Evolutionary conservation across 2,329 filamentous ascomycete species (phyloP).

Genomic region (Apiospora marii): DNA sequence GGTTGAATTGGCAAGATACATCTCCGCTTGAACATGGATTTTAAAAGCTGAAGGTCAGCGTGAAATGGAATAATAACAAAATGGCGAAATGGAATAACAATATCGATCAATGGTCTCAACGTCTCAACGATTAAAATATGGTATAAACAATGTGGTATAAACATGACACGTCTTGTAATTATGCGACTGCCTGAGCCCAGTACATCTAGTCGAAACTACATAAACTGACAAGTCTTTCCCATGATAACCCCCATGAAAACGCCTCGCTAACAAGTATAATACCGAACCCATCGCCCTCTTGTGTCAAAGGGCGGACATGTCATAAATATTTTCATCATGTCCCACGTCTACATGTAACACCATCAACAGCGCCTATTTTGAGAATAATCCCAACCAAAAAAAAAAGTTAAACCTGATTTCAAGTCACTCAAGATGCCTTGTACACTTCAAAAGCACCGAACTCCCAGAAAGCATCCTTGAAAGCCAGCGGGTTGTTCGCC

Average conservation of each 20-base stretch:
- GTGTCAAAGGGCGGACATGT: background rate
- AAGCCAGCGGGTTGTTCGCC: conserved; percentile 62
- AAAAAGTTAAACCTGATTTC: background rate
- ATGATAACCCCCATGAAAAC: conserved; percentile 5
- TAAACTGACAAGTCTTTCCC: background rate
- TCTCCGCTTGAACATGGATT: conserved; percentile 34
- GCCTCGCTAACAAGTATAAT: conserved; percentile 17
- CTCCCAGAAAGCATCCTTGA: conserved; percentile 70
- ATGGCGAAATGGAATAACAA: too few species aligned
- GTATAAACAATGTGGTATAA: background rate
- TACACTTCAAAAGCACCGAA: conserved; percentile 69
- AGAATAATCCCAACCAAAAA: background rate
- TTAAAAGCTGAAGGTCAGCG: background rate
- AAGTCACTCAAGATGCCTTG: conserved; percentile 43
- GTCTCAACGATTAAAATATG: background rate
- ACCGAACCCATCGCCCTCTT: background rate
- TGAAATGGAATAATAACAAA: background rate
- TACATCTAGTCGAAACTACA: background rate
- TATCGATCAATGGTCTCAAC: too few species aligned
- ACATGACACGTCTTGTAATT: background rate
- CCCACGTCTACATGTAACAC: background rate
- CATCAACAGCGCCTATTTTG: background rate
- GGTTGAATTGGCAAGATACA: conserved; percentile 32
- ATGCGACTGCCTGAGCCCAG: conserved; percentile 16
- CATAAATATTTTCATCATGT: background rate